Evolutionary conservation across 345 rosid species (phyloP), one percentile per base, ranked within the genome.

Genomic region (Schrenkiella parvula): DNA sequence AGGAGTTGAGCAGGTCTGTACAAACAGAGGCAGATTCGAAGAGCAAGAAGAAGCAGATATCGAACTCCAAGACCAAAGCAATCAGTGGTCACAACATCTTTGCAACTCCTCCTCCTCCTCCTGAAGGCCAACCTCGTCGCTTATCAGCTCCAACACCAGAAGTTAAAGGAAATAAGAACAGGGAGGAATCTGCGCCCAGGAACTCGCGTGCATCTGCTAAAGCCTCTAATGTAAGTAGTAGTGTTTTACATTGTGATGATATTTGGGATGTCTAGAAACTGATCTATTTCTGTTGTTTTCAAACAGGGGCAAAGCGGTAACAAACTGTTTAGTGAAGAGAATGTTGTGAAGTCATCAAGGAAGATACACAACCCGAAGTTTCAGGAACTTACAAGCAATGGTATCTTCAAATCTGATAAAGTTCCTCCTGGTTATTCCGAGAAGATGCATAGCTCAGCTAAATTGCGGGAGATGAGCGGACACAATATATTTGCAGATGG

Each of bases 401-500:
- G 82, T 76, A 82, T 89, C 73, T 88, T 91, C 81, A 83, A 84
- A 59, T 91, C 82, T 9, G 87, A 85, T 56, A 84, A 38, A 21
- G 70, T 52, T 19, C 74, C 91, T 62, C 87, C 85, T 78, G 84
- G 91, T 18, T 82, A 88, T 29, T 86, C 88, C 0, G 93, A 91
- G 77, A 91, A 84, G 75, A 81, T 83, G 44, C 70, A 84, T 25
- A 91, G 96, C 73, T 43, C 43, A 0, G 93, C 96, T 55, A 89
- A 91, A 71, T 71, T 81, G 77, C 83, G 75, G 56, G 97, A 89
- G 76, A 89, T 91, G 79, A 91, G 87, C 1, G 97, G 97, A 70
- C 87, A 63, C 44, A 64, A 91, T 83, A 89, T 91, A 37, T 91
- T 91, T 62, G 79, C 93, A 1, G 96, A 91, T 11, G 97, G 88